A percentile compares a stretch with the other conserved stretches of the same genome.
Evolutionary conservation across 805 yeast species (phyloP).

Genomic region (Scheffersomyces lignosus): DNA sequence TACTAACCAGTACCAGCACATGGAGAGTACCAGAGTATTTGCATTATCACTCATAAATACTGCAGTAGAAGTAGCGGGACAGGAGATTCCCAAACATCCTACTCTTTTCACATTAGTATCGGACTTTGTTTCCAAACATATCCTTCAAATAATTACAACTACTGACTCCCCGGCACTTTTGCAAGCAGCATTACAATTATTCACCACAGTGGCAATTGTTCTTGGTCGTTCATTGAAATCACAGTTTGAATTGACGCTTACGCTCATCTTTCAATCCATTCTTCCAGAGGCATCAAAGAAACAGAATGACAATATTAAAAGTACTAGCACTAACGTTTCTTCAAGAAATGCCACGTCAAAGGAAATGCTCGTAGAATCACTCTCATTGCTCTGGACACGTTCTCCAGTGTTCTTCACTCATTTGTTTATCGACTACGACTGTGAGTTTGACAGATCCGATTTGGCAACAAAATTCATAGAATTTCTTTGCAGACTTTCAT

Average conservation of each 20-base stretch:
- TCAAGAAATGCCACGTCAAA: conserved; percentile 47
- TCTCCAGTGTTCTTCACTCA: conserved; percentile 75
- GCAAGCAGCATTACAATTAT: conserved; percentile 72
- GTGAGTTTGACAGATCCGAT: conserved; percentile 85
- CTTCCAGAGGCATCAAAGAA: conserved; percentile 30
- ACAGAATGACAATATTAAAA: conserved; percentile 21
- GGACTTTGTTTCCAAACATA: conserved; percentile 82
- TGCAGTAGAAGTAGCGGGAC: conserved; percentile 81
- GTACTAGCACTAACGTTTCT: conserved; percentile 15
- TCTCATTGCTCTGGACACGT: conserved; percentile 80
- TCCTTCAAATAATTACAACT: conserved; percentile 75
- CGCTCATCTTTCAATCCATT: conserved; percentile 61
- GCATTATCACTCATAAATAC: conserved; percentile 75
- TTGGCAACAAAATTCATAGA: conserved; percentile 66
- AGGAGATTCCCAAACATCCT: conserved; percentile 56
- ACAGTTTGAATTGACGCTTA: conserved; percentile 76
- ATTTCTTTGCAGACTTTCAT: conserved; percentile 71
- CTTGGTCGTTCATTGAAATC: conserved; percentile 66
- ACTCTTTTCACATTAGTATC: conserved; percentile 66
- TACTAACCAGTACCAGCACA: conserved; percentile 76
- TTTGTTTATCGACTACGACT: conserved; percentile 81
- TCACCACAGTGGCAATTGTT: conserved; percentile 68
- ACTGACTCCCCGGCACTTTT: conserved; percentile 71
- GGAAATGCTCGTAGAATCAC: conserved; percentile 80
- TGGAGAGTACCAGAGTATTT: conserved; percentile 82